A percentile compares a stretch with the other conserved stretches of the same genome.
These are phyloP conservation scores for Globisporangium nagaii DNA, from an alignment of 352 stramenopile genomes.

Conservation along the genomic window DNA sequence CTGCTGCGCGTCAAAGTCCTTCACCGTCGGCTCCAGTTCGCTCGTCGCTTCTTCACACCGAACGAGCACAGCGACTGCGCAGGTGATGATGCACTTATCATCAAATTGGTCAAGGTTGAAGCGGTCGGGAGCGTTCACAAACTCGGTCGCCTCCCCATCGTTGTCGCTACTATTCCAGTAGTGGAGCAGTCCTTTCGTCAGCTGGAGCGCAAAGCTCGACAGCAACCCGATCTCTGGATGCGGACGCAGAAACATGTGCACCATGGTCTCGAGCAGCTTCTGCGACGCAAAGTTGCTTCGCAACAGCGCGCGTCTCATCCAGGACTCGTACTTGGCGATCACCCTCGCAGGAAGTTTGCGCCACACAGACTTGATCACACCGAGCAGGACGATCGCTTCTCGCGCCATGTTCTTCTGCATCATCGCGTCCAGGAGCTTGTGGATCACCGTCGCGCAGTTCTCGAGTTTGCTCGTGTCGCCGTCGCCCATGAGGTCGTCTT, in stretches of 20 bases:
- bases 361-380: slow-evolving; percentile 14
- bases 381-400: slow-evolving; percentile 11
- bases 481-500: slow-evolving; percentile 15
- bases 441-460: slow-evolving; percentile 17
- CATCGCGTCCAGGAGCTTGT: slow-evolving; percentile 20
- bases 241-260: slow-evolving; percentile 27
- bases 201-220: slow-evolving; percentile 16
- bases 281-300: slow-evolving; percentile 11
- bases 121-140: slow-evolving; percentile 1
- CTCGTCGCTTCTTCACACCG: slow-evolving; percentile 25
- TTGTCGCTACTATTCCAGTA: slow-evolving; percentile 26
- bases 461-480: slow-evolving; percentile 12
- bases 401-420: slow-evolving; percentile 8
- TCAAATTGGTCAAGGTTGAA: slow-evolving; percentile 21
- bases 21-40: slow-evolving; percentile 25
- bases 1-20: slow-evolving; percentile 30
- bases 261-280: slow-evolving; percentile 25
- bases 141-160: slow-evolving; percentile 5
- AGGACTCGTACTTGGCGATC: slow-evolving; percentile 15
- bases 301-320: slow-evolving; percentile 24
- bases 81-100: slow-evolving; percentile 28
- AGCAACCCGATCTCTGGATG: slow-evolving; percentile 15
- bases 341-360: slow-evolving; percentile 12
- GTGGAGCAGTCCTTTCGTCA: slow-evolving; percentile 27
- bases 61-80: slow-evolving; percentile 22